These are phyloP conservation scores for Entomortierella beljakovae DNA, from an alignment of 192 early-diverging fungal species.

Conservation along the genomic window DNA sequence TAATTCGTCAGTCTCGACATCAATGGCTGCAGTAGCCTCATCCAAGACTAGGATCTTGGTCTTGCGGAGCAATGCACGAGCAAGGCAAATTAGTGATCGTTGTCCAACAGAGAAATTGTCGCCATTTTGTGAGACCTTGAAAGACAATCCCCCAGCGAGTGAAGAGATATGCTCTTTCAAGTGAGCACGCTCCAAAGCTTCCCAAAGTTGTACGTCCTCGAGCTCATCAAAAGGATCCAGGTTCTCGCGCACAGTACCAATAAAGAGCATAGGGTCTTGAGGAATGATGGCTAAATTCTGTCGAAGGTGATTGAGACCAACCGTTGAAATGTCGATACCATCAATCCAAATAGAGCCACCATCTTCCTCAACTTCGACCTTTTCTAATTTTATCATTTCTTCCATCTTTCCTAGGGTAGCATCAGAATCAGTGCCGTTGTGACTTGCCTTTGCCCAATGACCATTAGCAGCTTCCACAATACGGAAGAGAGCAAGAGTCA, in stretches of 20 bases:
- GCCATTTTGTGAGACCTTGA: constrained; percentile 79
- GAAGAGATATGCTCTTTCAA: constrained; percentile 74
- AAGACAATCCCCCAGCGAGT: constrained; percentile 76
- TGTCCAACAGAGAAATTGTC: constrained; percentile 91
- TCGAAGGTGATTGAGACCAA: constrained; percentile 69
- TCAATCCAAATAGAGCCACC: constrained; percentile 67
- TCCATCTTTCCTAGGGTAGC: constrained; percentile 18
- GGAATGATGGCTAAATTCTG: constrained; percentile 81
- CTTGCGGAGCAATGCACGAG: constrained; percentile 78
- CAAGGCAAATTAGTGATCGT: constrained; percentile 76
- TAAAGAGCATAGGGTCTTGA: constrained; percentile 80
- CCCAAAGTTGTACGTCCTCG: constrained; percentile 74
- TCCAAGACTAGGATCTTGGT: constrained; percentile 63
- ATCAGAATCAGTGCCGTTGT: constrained; percentile 36
- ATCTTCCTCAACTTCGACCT: constrained; percentile 13
- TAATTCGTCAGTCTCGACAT: constrained; percentile 84
- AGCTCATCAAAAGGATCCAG: constrained; percentile 66
- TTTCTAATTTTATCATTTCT: constrained; percentile 9
- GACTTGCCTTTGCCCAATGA: constrained; percentile 61
- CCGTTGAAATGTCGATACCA: constrained; percentile 70
- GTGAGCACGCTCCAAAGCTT: constrained; percentile 73
- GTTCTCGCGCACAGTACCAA: constrained; percentile 68
- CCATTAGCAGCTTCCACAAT: constrained; percentile 62
- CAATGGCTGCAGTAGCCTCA: constrained; percentile 74
- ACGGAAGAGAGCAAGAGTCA: constrained; percentile 66